A percentile compares a stretch with the other conserved stretches of the same genome.
These are phyloP conservation scores for Mycena olivaceomarginata DNA, from an alignment of 768 basidiomycete genomes.

Conservation along the genomic window DNA sequence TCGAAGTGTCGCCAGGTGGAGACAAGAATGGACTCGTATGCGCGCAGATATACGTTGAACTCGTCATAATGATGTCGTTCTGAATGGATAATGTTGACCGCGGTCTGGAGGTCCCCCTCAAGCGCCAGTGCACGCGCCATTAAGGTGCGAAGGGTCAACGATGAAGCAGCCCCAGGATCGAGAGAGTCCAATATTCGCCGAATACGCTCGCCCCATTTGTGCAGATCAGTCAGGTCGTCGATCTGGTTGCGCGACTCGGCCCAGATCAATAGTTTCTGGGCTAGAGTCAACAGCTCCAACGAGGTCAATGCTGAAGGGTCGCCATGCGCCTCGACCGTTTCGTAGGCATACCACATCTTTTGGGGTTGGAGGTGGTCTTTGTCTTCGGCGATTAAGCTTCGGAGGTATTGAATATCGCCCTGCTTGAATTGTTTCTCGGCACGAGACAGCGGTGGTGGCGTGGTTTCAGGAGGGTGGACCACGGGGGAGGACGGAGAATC, in stretches of 20 bases:
- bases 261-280: slow-evolving; percentile 43
- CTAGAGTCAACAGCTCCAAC: slow-evolving; percentile 42
- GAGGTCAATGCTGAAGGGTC: slow-evolving; percentile 49
- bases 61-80: slow-evolving; percentile 49
- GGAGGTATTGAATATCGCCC: slow-evolving; percentile 24
- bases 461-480: neutral
- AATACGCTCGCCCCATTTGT: slow-evolving; percentile 35
- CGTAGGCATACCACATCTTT: slow-evolving; percentile 55
- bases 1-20: slow-evolving; percentile 58
- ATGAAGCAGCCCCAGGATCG: neutral
- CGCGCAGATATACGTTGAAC: slow-evolving; percentile 47
- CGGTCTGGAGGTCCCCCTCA: slow-evolving; percentile 54
- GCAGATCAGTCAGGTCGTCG: slow-evolving; percentile 33
- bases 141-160: slow-evolving; percentile 18
- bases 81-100: slow-evolving; percentile 52
- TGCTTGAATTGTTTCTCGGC: neutral
- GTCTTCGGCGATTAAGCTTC: slow-evolving; percentile 12
- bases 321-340: slow-evolving; percentile 44
- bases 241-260: slow-evolving; percentile 44
- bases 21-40: slow-evolving; percentile 61
- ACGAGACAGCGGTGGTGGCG: neutral
- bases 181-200: slow-evolving; percentile 25
- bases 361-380: slow-evolving; percentile 48
- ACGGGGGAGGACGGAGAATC: neutral
- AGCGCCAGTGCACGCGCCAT: slow-evolving; percentile 36